phyloP scores from a whole-genome alignment of 192 early-diverging fungal genomes.

The Gryganskiella cystojenkinii region DNA sequence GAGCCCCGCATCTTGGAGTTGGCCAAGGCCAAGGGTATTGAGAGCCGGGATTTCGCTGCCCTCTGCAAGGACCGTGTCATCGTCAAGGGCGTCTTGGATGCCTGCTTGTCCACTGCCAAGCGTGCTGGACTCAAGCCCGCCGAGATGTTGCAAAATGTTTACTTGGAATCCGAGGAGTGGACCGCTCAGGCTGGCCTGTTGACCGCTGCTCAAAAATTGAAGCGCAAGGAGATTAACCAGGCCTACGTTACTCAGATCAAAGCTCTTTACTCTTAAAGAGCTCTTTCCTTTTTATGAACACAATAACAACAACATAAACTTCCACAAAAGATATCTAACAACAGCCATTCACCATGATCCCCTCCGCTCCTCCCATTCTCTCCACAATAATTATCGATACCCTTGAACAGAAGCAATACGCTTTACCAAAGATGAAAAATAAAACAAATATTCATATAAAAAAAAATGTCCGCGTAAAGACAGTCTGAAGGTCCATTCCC shows the following conservation, averaged over 20 bases:
- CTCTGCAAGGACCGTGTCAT: conserved; percentile 68
- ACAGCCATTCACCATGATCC: no score
- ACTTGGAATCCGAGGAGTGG: conserved; percentile 85
- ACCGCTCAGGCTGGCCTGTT: conserved; percentile 87
- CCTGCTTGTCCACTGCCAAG: conserved; percentile 66
- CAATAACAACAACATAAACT: no score
- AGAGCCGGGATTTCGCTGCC: conserved; percentile 56
- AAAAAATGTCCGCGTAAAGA: no score
- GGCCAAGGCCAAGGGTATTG: conserved; percentile 54
- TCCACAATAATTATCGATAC: no score
- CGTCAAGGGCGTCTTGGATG: conserved; percentile 56
- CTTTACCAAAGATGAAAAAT: no score
- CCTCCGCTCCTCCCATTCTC: no score
- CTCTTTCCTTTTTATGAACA: background rate
- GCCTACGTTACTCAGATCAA: conserved; percentile 71
- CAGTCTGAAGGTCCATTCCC: no score
- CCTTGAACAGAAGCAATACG: no score
- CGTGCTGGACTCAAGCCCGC: conserved; percentile 73
- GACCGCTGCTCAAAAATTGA: conserved; percentile 97
- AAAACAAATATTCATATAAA: no score
- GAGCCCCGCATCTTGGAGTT: conserved; percentile 65
- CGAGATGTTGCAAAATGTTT: conserved; percentile 78
- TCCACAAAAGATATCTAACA: no score
- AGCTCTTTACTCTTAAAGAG: conserved; percentile 52
- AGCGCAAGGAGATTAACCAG: conserved; percentile 81